Conservation (phyloP, 257 asterid genomes). For the Scutellaria galericulata region DNA sequence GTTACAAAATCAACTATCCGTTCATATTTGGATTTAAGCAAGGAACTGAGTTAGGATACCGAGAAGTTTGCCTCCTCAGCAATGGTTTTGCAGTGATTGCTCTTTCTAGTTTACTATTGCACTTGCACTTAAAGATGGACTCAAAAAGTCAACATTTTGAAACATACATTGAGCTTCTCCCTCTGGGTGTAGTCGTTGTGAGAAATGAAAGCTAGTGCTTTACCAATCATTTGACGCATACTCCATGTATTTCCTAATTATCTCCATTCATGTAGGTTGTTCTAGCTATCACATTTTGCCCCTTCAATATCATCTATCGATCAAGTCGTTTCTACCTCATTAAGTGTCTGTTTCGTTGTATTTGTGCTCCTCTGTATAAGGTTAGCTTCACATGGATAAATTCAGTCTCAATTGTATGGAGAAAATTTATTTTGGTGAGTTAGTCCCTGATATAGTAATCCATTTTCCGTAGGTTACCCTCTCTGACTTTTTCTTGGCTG, state of each 20-base stretch:
- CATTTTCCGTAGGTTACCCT: slow-evolving; percentile 60
- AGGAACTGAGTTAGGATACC: slow-evolving; percentile 76
- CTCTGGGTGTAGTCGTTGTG: slow-evolving; percentile 70
- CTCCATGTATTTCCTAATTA: slow-evolving; percentile 22
- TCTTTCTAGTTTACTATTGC: slow-evolving; percentile 70
- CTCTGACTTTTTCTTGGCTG: slow-evolving; percentile 75
- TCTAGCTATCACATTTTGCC: slow-evolving; percentile 57
- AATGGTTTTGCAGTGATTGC: slow-evolving; percentile 70
- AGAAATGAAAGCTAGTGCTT: slow-evolving; percentile 32
- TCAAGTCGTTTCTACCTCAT: slow-evolving; percentile 75
- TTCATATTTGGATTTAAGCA: slow-evolving; percentile 86
- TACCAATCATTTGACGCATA: slow-evolving; percentile 29
- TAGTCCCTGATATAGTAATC: slow-evolving; percentile 24
- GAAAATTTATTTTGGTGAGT: neutral
- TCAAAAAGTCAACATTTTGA: slow-evolving; percentile 51
- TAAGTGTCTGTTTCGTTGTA: slow-evolving; percentile 58
- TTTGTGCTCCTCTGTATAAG: slow-evolving; percentile 84
- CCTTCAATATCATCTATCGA: slow-evolving; percentile 66
- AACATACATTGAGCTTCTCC: slow-evolving; percentile 63
- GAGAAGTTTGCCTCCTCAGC: slow-evolving; percentile 79
- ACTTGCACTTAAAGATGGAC: slow-evolving; percentile 69
- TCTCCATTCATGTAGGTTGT: slow-evolving; percentile 51
- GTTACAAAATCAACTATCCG: slow-evolving; percentile 78
- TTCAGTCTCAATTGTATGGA: neutral
- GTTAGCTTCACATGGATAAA: slow-evolving; percentile 37